Conservation (phyloP, 23 red algal species). For the Rhodosorus marinus region DNA sequence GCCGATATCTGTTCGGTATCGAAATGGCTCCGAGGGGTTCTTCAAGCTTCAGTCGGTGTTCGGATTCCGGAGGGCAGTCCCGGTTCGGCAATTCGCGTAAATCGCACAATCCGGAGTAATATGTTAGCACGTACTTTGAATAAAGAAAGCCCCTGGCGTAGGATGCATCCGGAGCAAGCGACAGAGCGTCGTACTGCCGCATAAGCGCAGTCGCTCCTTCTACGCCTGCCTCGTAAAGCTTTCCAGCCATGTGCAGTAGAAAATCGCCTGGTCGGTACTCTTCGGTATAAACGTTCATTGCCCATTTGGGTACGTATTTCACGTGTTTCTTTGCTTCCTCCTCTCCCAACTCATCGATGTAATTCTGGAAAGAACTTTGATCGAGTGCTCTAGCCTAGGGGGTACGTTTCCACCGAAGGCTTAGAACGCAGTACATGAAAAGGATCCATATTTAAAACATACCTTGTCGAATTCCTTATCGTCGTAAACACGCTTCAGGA, state of each 20-base stretch:
- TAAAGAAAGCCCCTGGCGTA: constrained; percentile 46
- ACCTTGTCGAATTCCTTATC: constrained; percentile 51
- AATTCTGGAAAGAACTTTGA: constrained; percentile 40
- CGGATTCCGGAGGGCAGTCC: constrained; percentile 18
- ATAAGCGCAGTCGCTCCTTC: constrained; percentile 56
- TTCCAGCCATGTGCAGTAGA: constrained; percentile 75
- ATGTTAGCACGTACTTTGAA: constrained; percentile 56
- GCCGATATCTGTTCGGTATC: constrained; percentile 41
- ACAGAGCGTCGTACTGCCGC: constrained; percentile 63
- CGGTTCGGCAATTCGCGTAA: constrained; percentile 18
- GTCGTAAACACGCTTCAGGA: constrained; percentile 34
- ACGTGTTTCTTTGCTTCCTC: constrained; percentile 19
- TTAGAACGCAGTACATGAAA: no score
- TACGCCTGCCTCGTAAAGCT: constrained; percentile 76
- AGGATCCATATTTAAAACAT: no score
- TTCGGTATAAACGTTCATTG: constrained; percentile 79
- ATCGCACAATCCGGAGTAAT: constrained; percentile 59
- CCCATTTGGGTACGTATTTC: constrained; percentile 43
- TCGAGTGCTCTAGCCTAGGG: constrained; percentile 54
- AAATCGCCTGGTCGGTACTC: constrained; percentile 81
- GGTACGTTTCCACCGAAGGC: no score
- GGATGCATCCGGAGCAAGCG: constrained; percentile 16
- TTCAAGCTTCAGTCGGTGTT: constrained; percentile 25
- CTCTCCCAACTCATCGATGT: constrained; percentile 23
- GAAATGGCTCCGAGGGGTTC: constrained; percentile 32